Evolutionary conservation across 306 rosid species (phyloP), one percentile per base, ranked within the genome.

Genomic region (Quillaja saponaria): DNA sequence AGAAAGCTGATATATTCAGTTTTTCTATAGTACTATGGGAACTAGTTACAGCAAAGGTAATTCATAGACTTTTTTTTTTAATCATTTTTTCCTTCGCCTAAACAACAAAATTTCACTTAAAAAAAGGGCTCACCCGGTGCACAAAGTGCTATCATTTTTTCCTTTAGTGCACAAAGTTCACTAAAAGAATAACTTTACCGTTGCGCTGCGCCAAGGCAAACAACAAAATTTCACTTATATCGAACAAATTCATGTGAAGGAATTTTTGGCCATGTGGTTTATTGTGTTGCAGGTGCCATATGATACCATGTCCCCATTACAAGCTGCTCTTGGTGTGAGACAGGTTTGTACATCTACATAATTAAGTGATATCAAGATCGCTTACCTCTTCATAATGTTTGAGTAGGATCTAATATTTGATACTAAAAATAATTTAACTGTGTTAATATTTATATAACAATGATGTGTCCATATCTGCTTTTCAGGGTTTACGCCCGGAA

Each of bases 311-410:
- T 89, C 99, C 76, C 99, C 99, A n/a, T 70, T 94, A 47, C 99
- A 94, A 89, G 99, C 99, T 64, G 99, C 99, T 49, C 80, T 94
- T 77, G 97, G 99, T 70, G 99, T 94, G 71, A 87, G 99, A 89
- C 97, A 94, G 99, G 99, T 92, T 70, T 78, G 86, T 38, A 39
- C 51, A 41, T 57, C 44, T 63, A 25, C n/a, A 25, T 56, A 35
- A 53, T 59, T 51, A 34, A 5, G 34, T 31, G 35, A 40, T 34
- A 31, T 37, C 28, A 61, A 50, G 44, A 37, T 50, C 14, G 66
- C 6, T 20, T 35, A 10, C 15, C 6, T n/a, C 10, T 15, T 39
- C 39, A 7, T 18, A 12, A 14, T 33, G 55, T 59, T 69, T n/a
- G n/a, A n/a, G n/a, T 37, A 45, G 49, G 19, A 6, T 39, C 0